Evolutionary conservation across 192 early-diverging fungal species (phyloP), one percentile per base, ranked within the genome.

Genomic region (Mortierella claussenii): DNA sequence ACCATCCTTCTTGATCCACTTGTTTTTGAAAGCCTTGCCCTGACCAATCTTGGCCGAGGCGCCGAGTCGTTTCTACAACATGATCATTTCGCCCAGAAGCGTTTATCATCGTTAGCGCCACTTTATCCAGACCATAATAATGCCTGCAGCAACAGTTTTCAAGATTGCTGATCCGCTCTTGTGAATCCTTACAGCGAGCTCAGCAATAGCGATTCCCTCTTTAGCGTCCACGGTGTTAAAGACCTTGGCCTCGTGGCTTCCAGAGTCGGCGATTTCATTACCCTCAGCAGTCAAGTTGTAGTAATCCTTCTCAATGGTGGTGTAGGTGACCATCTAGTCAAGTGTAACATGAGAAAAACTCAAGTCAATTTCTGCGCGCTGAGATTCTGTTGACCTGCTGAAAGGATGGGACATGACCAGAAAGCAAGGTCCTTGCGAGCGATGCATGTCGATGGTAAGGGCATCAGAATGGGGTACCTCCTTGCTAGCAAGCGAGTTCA

Each of bases 11-110:
- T 88, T 89, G 81, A 99, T 90, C 98, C 98, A 99, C 84, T 97
- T 98, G 87, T 97, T 95, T 80, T 95, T 95, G 82, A 99, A 91
- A 23, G 96, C 96, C 76, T 92, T 91, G 52, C 95, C 95, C 81
- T 96, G 95, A 30, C 97, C 98, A 76, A 98, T 91, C 76, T 90
- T 94, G 69, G 93, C 94, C 33, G 87, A 58, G 10, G 89, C 82
- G 21, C 94, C 96, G 40, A 93, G 82, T 68, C 82, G 82, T 23
- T 81, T 69, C 80, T 82, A 75, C 9, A 12, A 28, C 31, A 34
- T 27, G 8, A 18, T 26, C 7, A 57, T 27, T 43, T n/a, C n/a
- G n/a, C n/a, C n/a, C 17, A 18, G 13, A 30, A 3, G 40, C 4
- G 43, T 28, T 32, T 44, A 33, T n/a, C 15, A 13, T 43, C 10